Percentiles rank a stretch among this genome's conserved stretches.
These are phyloP conservation scores for Vigna angularis DNA, from an alignment of 306 rosid genomes.

Conservation along the genomic window DNA sequence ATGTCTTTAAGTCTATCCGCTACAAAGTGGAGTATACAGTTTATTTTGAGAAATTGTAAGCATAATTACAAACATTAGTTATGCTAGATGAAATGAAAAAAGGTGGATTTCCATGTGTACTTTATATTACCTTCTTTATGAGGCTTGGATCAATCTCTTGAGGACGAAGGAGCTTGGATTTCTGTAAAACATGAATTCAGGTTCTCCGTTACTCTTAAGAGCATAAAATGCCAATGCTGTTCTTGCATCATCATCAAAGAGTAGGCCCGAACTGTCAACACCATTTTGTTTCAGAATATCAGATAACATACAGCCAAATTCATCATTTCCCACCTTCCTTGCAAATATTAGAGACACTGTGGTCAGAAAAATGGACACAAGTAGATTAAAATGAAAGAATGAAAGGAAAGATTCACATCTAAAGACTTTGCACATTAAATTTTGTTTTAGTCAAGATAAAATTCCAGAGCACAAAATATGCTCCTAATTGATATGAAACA, in stretches of 20 bases:
- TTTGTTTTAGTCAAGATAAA: background rate
- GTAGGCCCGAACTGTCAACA: conserved; percentile 50
- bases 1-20: no score
- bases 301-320: conserved; percentile 48
- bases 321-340: conserved; percentile 53
- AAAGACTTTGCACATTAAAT: background rate
- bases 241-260: conserved; percentile 44
- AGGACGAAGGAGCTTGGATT: conserved; percentile 50
- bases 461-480: background rate
- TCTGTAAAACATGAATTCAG: conserved; percentile 45
- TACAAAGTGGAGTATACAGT: no score
- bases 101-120: background rate
- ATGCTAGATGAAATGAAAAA: background rate
- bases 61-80: background rate
- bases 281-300: conserved; percentile 53
- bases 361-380: conserved; percentile 33
- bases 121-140: conserved; percentile 41
- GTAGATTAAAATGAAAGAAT: background rate
- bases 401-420: background rate
- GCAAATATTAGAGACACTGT: conserved; percentile 39
- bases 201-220: conserved; percentile 38
- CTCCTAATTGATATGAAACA: background rate
- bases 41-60: no score
- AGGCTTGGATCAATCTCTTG: conserved; percentile 42
- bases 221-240: conserved; percentile 48